A percentile compares a stretch with the other conserved stretches of the same genome.
Conservation (phyloP, 1,284 basidiomycete species). For the Schizopora paradoxa region DNA sequence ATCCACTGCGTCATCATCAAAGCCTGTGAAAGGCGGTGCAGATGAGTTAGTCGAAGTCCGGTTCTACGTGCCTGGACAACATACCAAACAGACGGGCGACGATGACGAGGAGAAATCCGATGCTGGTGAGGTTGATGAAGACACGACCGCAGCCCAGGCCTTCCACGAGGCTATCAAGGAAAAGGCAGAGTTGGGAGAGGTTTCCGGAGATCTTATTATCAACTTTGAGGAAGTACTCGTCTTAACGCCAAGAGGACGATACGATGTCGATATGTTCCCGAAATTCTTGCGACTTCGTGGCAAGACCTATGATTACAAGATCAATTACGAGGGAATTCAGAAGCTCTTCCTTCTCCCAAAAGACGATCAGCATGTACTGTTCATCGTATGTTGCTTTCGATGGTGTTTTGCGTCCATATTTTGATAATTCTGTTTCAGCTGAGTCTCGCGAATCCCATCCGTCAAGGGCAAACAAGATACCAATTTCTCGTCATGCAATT, state of each 20-base stretch:
- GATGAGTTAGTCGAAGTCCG: conserved; percentile 97
- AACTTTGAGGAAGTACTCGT: conserved; percentile 98
- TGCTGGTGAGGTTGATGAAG: conserved; percentile 63
- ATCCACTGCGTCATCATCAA: conserved; percentile 50
- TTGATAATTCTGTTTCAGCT: conserved; percentile 45
- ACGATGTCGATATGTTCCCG: conserved; percentile 97
- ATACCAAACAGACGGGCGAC: conserved; percentile 64
- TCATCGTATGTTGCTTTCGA: conserved; percentile 61
- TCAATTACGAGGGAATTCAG: conserved; percentile 87
- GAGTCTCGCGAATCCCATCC: conserved; percentile 86
- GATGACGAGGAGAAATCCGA: conserved; percentile 64
- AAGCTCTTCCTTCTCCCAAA: conserved; percentile 93
- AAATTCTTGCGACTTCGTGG: conserved; percentile 92
- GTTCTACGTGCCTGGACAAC: conserved; percentile 90
- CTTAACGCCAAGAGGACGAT: conserved; percentile 92
- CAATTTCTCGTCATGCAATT: conserved; percentile 99
- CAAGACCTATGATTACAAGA: conserved; percentile 99
- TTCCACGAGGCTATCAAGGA: conserved; percentile 98
- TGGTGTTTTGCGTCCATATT: conserved; percentile 1
- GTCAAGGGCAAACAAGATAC: conserved; percentile 97
- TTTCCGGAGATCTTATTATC: conserved; percentile 88
- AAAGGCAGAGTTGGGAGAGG: conserved; percentile 92
- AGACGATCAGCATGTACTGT: conserved; percentile 94
- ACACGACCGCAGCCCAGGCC: conserved; percentile 87
- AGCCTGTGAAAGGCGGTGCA: conserved; percentile 41